Base-by-base conservation (phyloP, 306 rosid species). In the Citrullus amarus region DNA sequence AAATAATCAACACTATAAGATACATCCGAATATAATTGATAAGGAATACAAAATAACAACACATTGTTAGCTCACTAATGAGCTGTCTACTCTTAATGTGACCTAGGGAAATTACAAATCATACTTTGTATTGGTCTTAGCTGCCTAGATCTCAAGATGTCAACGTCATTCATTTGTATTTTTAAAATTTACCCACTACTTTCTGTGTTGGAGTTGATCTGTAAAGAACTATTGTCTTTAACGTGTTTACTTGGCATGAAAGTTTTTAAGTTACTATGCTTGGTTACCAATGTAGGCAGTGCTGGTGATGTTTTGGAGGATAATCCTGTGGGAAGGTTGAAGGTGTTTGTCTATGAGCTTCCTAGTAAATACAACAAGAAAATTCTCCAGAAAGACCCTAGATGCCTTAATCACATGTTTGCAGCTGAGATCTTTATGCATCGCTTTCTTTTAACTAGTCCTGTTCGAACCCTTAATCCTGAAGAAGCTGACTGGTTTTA, bases 401-500 rank as follows among this genome's bases (percentile, higher is more conserved):
- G 99, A 88, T 95, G 99, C 83, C 99, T 95, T 65, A 88, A 85
- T 79, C 99, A 95, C 80, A 92, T 95, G 99, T 95, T 95, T 79
- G 99, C 99, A n/a, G 97, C 97, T 32, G 99, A 95, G 91, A 95
- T 95, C 86, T 95, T 84, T 79, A 95, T 95, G 97, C 97, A 95
- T 77, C 89, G 97, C 41, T 95, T 95, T 90, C 92, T 95, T 80
- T 86, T 95, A 69, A 89, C 97, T 61, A 95, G 99, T 80, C 89
- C 97, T 65, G 99, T 95, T 77, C 87, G 99, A 67, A 92, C 99
- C 81, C 97, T 95, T 83, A 92, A 92, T 84, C 97, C 99, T 2
- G 93, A 91, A 84, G 99, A 95, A 81, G 99, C 99, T 69, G 99
- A 95, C 84, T 95, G 99, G 99, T 95, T 95, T 85, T 95, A 92